phyloP scores from a whole-genome alignment of 129 eudicot genomes.

The Escallonia herrerae region DNA sequence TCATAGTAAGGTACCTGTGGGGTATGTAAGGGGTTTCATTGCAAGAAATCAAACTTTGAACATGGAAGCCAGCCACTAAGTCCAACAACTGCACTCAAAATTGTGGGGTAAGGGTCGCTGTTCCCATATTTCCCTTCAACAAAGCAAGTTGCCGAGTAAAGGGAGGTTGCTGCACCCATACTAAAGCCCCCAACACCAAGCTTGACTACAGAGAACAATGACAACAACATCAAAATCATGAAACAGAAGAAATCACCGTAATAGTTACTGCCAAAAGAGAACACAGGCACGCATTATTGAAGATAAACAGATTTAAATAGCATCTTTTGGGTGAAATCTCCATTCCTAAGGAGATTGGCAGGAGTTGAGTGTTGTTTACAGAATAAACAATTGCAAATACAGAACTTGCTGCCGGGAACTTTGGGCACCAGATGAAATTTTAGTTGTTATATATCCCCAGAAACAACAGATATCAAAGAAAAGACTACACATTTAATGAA shows the following conservation, averaged over 20 bases:
- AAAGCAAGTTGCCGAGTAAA: conserved; percentile 70
- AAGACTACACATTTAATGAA: no score
- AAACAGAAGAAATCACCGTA: background rate
- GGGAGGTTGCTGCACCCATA: conserved; percentile 90
- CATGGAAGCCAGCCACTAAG: conserved; percentile 92
- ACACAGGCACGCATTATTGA: no score
- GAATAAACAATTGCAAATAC: no score
- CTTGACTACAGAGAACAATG: conserved; percentile 36
- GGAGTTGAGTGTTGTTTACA: no score
- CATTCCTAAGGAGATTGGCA: no score
- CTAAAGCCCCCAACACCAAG: conserved; percentile 89
- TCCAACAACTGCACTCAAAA: conserved; percentile 77
- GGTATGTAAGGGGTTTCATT: background rate
- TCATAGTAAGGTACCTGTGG: background rate
- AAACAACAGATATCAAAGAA: no score
- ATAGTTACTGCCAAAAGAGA: no score
- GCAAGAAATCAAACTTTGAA: conserved; percentile 50
- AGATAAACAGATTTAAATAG: no score
- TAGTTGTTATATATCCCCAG: no score
- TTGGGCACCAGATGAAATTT: no score
- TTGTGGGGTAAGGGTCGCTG: conserved; percentile 45
- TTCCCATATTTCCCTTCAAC: conserved; percentile 55
- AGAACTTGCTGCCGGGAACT: no score
- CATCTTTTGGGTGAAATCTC: no score
- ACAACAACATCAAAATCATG: background rate